Conservation (phyloP, 2,329 filamentous ascomycete species). For the Cladophialophora psammophila region DNA sequence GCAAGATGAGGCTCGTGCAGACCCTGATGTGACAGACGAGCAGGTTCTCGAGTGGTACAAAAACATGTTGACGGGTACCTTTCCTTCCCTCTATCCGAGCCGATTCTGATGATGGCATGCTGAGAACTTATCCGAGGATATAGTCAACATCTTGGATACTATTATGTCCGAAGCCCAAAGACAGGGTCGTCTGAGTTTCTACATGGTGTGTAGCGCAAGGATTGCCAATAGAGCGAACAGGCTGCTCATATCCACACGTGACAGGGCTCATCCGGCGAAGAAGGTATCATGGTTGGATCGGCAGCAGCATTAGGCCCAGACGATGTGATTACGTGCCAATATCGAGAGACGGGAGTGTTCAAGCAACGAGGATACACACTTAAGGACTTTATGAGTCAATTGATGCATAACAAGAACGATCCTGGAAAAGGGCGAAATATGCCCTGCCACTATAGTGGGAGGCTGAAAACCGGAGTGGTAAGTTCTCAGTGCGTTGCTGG, state of each 20-base stretch:
- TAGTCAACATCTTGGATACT: constrained; percentile 85
- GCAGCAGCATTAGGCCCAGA: constrained; percentile 79
- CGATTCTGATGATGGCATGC: not conserved
- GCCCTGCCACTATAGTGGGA: constrained; percentile 90
- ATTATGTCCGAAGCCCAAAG: constrained; percentile 98
- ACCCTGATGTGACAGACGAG: constrained; percentile 55
- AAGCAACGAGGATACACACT: constrained; percentile 85
- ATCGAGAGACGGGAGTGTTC: constrained; percentile 90
- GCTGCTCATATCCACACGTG: not conserved
- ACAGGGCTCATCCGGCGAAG: constrained; percentile 76
- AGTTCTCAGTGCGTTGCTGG: not conserved
- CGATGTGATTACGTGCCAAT: constrained; percentile 93
- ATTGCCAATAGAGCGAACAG: not conserved
- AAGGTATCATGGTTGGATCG: constrained; percentile 89
- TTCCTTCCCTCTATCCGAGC: not conserved
- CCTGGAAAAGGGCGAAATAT: constrained; percentile 85
- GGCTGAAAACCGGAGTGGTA: constrained; percentile 69
- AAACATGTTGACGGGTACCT: constrained; percentile 61
- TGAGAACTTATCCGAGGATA: constrained; percentile 35
- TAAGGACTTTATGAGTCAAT: constrained; percentile 89
- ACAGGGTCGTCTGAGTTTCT: constrained; percentile 92
- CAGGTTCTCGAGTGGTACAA: constrained; percentile 68
- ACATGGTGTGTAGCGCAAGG: constrained; percentile 70
- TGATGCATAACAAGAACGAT: constrained; percentile 87
- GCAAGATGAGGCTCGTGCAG: constrained; percentile 64